These are phyloP conservation scores for Boletus pseudo-olivaceus DNA, from an alignment of 768 basidiomycete genomes.

Conservation along the genomic window DNA sequence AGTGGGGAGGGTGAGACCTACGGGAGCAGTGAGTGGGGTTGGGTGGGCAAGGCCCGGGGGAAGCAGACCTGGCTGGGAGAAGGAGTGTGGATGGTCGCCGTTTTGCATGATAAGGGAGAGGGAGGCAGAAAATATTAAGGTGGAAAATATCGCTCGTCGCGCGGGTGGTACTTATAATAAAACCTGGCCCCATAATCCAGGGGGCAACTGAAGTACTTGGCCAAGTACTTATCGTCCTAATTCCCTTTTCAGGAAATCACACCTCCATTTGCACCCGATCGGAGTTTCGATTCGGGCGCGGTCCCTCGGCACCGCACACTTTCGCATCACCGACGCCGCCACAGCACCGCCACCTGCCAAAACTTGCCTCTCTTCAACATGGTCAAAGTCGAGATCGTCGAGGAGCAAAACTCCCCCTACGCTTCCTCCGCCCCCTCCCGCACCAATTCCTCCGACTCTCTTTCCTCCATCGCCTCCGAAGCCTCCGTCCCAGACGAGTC, in stretches of 20 bases:
- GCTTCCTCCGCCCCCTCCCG: slow-evolving; percentile 71
- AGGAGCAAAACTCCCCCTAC: slow-evolving; percentile 76
- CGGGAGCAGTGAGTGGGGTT: background rate
- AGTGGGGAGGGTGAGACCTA: slow-evolving; percentile 61
- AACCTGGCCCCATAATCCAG: slow-evolving; percentile 11
- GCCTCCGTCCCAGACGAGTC: slow-evolving; percentile 71
- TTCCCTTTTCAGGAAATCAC: slow-evolving; percentile 3
- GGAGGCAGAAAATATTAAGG: slow-evolving; percentile 26
- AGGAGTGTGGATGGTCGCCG: slow-evolving; percentile 28
- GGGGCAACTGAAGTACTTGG: slow-evolving; percentile 12
- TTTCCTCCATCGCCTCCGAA: slow-evolving; percentile 77
- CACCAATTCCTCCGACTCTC: slow-evolving; percentile 63
- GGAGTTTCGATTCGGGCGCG: slow-evolving; percentile 24
- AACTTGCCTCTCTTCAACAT: slow-evolving; percentile 39
- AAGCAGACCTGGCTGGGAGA: slow-evolving; percentile 32
- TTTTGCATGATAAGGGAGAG: slow-evolving; percentile 30
- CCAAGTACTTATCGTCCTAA: slow-evolving; percentile 26
- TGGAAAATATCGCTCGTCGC: slow-evolving; percentile 15
- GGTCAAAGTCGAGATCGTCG: slow-evolving; percentile 93
- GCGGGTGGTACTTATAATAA: slow-evolving; percentile 26
- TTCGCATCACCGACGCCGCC: slow-evolving; percentile 21
- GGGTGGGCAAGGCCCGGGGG: background rate
- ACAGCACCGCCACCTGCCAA: slow-evolving; percentile 16
- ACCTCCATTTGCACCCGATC: slow-evolving; percentile 9
- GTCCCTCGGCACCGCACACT: slow-evolving; percentile 27